Evolutionary conservation across 164 flowering plant species (phyloP), one percentile per base, ranked within the genome.

Genomic region (grape (Vitis vinifera)): DNA sequence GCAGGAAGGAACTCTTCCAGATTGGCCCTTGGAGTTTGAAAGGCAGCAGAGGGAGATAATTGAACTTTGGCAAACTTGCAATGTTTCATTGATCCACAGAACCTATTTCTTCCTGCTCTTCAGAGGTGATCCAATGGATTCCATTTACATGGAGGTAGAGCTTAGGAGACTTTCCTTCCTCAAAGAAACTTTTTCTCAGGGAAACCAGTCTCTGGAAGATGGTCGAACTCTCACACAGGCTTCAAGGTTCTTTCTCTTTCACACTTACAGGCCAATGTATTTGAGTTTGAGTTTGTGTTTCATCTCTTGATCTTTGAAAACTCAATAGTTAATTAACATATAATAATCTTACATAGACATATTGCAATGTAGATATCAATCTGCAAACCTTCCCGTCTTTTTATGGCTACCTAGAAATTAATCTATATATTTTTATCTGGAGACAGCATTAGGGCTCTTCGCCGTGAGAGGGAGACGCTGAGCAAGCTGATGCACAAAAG

Each of bases 141-240:
- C 93, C 53, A 81, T 87, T 67, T 89, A 89, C 74, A 63, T 89
- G 78, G 93, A 82, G 75, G 93, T 89, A 5, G 93, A 89, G 72
- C 78, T 77, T 12, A 78, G 91, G 69, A 81, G 93, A 74, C 85
- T 89, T 9, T 63, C 81, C 56, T 89, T 86, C 82, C 82, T 89
- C 37, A 83, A 82, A 72, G 84, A 85, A 55, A 77, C 80, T 59
- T 78, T 79, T 67, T 75, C 83, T 17, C 68, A 37, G n/a, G 88
- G 83, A 52, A 71, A 62, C 71, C 73, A 65, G 17, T 76, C 80
- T 53, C 67, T 73, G n/a, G 82, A 80, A 59, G 78, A 74, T 71
- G 84, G 81, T 50, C 83, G 55, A 17, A 68, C 77, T 10, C 70
- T 74, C 49, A 74, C 86, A 31, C 29, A 79, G 16, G 74, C 82